phyloP scores from a whole-genome alignment of 116 monocot species.

The Cymodocea nodosa region DNA sequence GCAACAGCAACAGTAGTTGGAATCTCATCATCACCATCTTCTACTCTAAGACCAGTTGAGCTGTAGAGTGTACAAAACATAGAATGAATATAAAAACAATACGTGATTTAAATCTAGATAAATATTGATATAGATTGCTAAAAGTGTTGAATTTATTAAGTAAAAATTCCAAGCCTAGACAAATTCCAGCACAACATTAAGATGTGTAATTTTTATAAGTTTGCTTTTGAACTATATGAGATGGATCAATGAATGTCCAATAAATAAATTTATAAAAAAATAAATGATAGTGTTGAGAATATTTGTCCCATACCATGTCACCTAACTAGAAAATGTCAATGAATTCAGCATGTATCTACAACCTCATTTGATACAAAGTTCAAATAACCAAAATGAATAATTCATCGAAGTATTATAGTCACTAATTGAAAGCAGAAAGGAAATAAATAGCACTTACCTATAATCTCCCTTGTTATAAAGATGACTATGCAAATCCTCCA shows the following conservation, averaged over 20 bases:
- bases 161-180: too few species aligned
- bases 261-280: too few species aligned
- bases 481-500: slow-evolving; percentile 90
- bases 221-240: too few species aligned
- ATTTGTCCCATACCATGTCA: too few species aligned
- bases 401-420: neutral
- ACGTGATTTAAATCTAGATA: neutral
- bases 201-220: too few species aligned
- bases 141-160: too few species aligned
- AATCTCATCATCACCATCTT: slow-evolving; percentile 52
- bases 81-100: neutral
- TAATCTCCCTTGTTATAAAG: slow-evolving; percentile 90
- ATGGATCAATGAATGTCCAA: too few species aligned
- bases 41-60: slow-evolving; percentile 37
- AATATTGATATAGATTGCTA: neutral
- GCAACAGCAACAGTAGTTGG: slow-evolving; percentile 25
- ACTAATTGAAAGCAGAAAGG: neutral
- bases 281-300: neutral
- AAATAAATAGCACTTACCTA: slow-evolving; percentile 27
- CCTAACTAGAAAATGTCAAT: too few species aligned
- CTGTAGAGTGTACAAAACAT: slow-evolving; percentile 28
- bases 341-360: too few species aligned
- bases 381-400: neutral
- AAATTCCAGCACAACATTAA: too few species aligned
- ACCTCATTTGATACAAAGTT: neutral